phyloP scores from a whole-genome alignment of 1,284 basidiomycete species.

The Trametes versicolor region DNA sequence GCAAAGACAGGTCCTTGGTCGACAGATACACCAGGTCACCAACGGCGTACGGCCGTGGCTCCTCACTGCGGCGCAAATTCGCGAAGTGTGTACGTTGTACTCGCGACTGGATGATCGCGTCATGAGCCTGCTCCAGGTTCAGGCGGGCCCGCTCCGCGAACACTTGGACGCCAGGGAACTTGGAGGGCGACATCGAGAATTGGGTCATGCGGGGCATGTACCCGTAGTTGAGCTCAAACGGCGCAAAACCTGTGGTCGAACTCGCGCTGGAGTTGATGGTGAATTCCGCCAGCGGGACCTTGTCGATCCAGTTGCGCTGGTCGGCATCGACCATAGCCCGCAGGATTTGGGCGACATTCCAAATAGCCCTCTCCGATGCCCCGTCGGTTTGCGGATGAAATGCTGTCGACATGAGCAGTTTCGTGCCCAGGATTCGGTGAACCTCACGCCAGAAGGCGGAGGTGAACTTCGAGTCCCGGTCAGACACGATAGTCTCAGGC shows the following conservation, averaged over 20 bases:
- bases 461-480: slow-evolving; percentile 42
- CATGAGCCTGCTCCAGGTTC: background rate
- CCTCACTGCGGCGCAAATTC: background rate
- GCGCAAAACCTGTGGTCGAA: background rate
- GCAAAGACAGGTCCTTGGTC: slow-evolving; percentile 47
- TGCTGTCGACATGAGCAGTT: slow-evolving; percentile 42
- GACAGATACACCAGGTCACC: slow-evolving; percentile 43
- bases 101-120: background rate
- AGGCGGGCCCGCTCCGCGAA: background rate
- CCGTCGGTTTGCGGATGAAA: slow-evolving; percentile 51
- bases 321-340: background rate
- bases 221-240: background rate
- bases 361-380: slow-evolving; percentile 37
- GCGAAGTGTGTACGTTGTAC: background rate
- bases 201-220: background rate
- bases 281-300: background rate
- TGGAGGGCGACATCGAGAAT: background rate
- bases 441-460: slow-evolving; percentile 42
- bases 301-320: background rate
- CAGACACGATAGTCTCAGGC: slow-evolving; percentile 38
- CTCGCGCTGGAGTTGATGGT: background rate
- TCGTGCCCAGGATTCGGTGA: slow-evolving; percentile 39
- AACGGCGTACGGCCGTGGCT: background rate
- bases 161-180: background rate
- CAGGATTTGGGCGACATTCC: background rate